Percentiles rank a stretch among this genome's conserved stretches.
Conservation (phyloP, 2,329 filamentous ascomycete species). For the Pseudogymnoascus sp. region DNA sequence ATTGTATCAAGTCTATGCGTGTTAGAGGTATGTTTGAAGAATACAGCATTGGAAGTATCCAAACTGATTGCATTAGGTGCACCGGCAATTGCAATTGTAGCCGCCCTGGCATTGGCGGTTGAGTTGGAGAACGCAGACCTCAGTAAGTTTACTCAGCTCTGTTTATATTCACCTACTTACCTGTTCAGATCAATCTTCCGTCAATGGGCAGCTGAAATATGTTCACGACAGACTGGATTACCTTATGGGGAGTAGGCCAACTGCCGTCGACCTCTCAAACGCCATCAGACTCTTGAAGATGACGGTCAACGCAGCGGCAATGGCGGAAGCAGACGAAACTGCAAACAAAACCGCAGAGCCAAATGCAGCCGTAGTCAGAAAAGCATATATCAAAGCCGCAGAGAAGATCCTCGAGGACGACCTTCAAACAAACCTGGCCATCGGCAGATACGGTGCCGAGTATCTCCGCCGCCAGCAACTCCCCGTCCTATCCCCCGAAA, state of each 20-base stretch:
- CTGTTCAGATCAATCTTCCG: constrained; percentile 12
- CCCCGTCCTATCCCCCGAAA: constrained; percentile 18
- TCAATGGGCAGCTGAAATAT: constrained; percentile 56
- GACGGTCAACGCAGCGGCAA: constrained; percentile 45
- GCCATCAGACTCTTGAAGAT: constrained; percentile 73
- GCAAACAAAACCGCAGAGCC: constrained; percentile 24
- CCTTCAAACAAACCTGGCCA: constrained; percentile 75
- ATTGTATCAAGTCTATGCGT: constrained; percentile 74
- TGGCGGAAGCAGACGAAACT: constrained; percentile 25
- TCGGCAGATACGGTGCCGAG: constrained; percentile 72
- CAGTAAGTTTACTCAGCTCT: constrained; percentile 27
- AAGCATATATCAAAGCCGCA: constrained; percentile 68
- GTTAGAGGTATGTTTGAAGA: constrained; percentile 45
- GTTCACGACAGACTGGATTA: constrained; percentile 75
- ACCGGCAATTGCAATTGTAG: constrained; percentile 97
- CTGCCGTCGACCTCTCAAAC: constrained; percentile 89
- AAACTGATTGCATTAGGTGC: constrained; percentile 46
- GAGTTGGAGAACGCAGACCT: constrained; percentile 58
- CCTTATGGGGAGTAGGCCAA: constrained; percentile 80
- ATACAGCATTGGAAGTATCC: neutral
- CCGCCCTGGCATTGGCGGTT: constrained; percentile 77
- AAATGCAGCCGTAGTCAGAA: constrained; percentile 47
- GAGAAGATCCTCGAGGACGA: constrained; percentile 84
- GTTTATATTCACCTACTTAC: neutral
- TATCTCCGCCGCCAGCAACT: constrained; percentile 54